phyloP scores from a whole-genome alignment of 148 eudicot species.

The Silene conica region DNA sequence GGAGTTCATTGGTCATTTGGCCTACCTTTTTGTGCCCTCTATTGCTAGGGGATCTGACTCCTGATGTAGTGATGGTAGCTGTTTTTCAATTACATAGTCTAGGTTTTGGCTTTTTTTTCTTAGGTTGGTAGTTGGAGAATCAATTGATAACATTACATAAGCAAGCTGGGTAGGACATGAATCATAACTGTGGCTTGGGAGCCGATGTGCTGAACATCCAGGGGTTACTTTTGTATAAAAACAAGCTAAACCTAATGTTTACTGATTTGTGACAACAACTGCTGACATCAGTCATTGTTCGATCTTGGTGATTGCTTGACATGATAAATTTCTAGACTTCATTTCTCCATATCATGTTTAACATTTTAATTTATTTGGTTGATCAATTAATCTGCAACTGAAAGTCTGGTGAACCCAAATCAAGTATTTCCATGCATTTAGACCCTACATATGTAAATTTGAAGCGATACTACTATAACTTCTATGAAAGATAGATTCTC shows the following conservation, averaged over 20 bases:
- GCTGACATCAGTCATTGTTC: not conserved
- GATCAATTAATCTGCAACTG: not conserved
- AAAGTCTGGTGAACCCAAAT: not conserved
- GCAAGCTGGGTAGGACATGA: too few species aligned
- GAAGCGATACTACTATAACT: not conserved
- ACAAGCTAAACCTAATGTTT: not conserved
- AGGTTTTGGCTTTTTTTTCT: too few species aligned
- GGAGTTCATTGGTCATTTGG: not conserved
- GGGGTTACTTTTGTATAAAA: not conserved
- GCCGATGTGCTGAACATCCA: too few species aligned
- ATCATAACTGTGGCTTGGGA: too few species aligned
- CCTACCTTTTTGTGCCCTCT: not conserved
- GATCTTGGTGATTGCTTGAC: not conserved
- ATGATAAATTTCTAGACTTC: not conserved
- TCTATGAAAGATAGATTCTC: not conserved
- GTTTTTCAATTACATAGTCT: too few species aligned
- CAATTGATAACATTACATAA: too few species aligned
- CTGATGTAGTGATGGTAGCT: too few species aligned
- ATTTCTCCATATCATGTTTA: not conserved
- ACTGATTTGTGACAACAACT: not conserved
- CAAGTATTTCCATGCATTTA: not conserved
- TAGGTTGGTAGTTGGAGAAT: too few species aligned
- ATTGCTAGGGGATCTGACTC: too few species aligned
- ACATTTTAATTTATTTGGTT: not conserved
- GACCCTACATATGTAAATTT: not conserved